Base-by-base conservation (phyloP, 352 stramenopile species). In the Pythium dissotocum region DNA sequence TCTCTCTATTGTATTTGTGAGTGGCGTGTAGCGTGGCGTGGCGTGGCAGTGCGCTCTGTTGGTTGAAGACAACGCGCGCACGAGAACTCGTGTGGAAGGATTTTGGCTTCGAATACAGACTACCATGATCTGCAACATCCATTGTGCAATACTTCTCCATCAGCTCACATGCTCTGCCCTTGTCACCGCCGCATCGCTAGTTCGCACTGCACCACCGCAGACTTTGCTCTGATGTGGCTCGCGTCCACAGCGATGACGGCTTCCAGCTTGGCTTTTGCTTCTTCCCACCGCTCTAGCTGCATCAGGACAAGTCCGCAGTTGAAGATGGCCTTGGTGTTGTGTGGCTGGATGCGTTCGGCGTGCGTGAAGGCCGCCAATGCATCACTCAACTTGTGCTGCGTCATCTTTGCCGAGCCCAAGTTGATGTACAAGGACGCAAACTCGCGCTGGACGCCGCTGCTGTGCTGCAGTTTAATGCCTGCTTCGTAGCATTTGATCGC, bases 381-480 rank as follows among this genome's bases (percentile, higher is more conserved):
- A 6, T 81, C 69, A 0, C 52, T 58, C 51, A 74, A 70, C 18
- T 77, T 71, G 24, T 71, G 67, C 61, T 87, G 74, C 7, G 66
- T 57, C 69, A 90, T 79, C 16, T 75, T 65, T 1, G 82, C 85
- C 21, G 79, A 88, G 21, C 81, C 81, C n/a, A 87, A 65, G 65
- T 91, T 93, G 56, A 93, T 75, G 42, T 89, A 76, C 49, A 91
- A 56, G 6, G 85, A 90, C 26, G 83, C 80, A 40, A 89, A 91
- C 33, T 80, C 69, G 3, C 75, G 79, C 5, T 71, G 6, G 35
- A 55, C 46, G 62, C 55, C 61, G 54, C 63, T 36, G 66, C 64
- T 56, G 44, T 59, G 56, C 51, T 70, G 65, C 51, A 89, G 46
- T 4, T 40, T 61, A 38, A 91, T 74, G 24, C 78, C 83, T 40